Percentiles rank a stretch among this genome's conserved stretches.
Evolutionary conservation across 148 eudicot species (phyloP).

Genomic region (Camellia sinensis): DNA sequence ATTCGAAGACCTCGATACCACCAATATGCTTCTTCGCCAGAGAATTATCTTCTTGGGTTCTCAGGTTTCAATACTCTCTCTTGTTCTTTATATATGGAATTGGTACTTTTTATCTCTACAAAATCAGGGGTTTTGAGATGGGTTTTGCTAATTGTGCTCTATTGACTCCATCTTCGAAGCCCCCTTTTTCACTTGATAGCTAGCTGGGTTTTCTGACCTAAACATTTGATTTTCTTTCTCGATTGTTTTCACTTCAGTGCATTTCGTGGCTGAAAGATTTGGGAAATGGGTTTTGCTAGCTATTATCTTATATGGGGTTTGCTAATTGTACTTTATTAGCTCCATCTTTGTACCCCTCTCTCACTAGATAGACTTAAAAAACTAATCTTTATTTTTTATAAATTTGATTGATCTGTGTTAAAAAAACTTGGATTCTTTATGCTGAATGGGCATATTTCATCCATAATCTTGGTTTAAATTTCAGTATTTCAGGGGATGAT

Average conservation of each 20-base stretch:
- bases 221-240: neutral
- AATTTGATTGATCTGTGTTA: too few relatives aligned
- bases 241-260: slow-evolving; percentile 59
- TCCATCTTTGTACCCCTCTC: too few relatives aligned
- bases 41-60: slow-evolving; percentile 84
- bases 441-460: neutral
- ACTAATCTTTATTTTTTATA: too few relatives aligned
- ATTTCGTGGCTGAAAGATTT: slow-evolving; percentile 33
- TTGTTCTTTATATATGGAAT: neutral
- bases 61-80: slow-evolving; percentile 40
- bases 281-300: slow-evolving; percentile 5
- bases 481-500: neutral
- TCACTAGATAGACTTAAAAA: too few relatives aligned
- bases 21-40: slow-evolving; percentile 94
- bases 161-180: neutral
- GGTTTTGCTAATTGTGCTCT: slow-evolving; percentile 23
- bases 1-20: slow-evolving; percentile 85
- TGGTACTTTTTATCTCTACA: neutral
- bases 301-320: neutral
- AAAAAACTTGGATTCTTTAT: too few relatives aligned
- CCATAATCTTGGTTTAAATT: neutral
- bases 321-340: too few relatives aligned
- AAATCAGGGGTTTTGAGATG: neutral
- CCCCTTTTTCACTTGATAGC: neutral
- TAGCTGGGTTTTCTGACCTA: neutral